Evolutionary conservation across 495 filamentous ascomycete species (phyloP), one percentile per base, ranked within the genome.

Genomic region (Trichoderma orchidacearum): DNA sequence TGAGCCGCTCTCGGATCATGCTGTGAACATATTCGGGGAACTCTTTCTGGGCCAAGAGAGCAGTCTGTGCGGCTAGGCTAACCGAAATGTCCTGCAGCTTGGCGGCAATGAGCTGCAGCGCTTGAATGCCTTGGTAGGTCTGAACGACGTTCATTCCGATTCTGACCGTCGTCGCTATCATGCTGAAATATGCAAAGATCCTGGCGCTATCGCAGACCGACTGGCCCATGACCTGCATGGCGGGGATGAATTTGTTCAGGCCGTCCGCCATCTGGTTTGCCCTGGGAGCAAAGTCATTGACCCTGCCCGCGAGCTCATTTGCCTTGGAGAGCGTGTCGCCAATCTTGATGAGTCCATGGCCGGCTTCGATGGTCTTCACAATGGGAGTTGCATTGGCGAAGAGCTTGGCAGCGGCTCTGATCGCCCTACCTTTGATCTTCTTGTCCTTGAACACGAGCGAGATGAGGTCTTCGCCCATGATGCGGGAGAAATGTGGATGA

Each of bases 81-180:
- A 23, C 32, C 15, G 58, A 53, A 23, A 63, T 63, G 56, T 61
- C 58, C 63, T 87, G 27, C 60, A 67, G 23, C 73, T 85, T 23
- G 68, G 71, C 58, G 75, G 74, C 56, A 80, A 76, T 61, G 75
- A 73, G 60, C 65, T 85, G 57, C 73, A 75, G 59, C 80, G 81
- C 34, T 62, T 85, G 63, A 79, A 86, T 63, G 82, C 85, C 18
- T 60, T 77, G 34, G 66, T 84, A 58, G 69, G 85, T 30, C 65
- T 75, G 57, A 9, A 63, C 48, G n/a, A 60, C n/a, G 53, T 63
- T 63, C 50, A 36, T 30, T 12, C 56, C 61, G 52, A 63, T 63
- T n/a, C 59, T 45, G 29, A 53, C 55, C 5, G 56, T 25, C 13
- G 58, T 36, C 3, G 61, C 61, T 27, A 56, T 52, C 31, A 53